Conservation (phyloP, 169 alveolate genomes). For the Plasmodium gallinaceum region DNA sequence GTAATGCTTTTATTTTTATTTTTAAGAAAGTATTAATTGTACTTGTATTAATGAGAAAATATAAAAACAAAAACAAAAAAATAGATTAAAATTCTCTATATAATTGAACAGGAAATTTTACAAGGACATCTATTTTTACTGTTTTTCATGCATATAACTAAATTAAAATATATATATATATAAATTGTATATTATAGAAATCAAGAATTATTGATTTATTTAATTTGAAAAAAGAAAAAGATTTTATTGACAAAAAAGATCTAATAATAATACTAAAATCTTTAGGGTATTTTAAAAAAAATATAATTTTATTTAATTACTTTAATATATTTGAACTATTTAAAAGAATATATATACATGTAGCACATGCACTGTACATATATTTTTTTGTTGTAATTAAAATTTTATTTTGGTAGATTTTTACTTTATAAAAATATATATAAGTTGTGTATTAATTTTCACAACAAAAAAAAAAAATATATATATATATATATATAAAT, state of each 20-base stretch:
- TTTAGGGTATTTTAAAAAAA: slow-evolving; percentile 29
- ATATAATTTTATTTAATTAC: neutral
- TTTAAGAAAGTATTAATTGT: too few species aligned
- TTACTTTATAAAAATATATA: neutral
- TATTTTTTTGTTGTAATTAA: neutral
- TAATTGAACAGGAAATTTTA: neutral
- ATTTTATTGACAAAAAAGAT: slow-evolving; percentile 58
- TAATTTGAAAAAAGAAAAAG: slow-evolving; percentile 54
- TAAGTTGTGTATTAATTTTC: neutral
- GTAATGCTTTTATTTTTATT: slow-evolving; percentile 11
- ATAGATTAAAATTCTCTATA: neutral
- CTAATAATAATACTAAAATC: slow-evolving; percentile 61
- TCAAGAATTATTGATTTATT: slow-evolving; percentile 55
- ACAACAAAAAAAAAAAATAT: neutral
- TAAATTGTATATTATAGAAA: slow-evolving; percentile 15
- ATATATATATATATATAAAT: neutral
- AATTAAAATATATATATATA: neutral
- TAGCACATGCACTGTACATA: neutral
- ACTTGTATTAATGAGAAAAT: neutral
- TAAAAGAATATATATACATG: neutral
- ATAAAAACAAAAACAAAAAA: neutral
- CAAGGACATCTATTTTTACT: neutral
- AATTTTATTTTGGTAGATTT: neutral
- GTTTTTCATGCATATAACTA: neutral
- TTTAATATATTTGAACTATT: neutral